A percentile compares a stretch with the other conserved stretches of the same genome.
Evolutionary conservation across 441 rosid species (phyloP).

Genomic region (Codiaeum variegatum): DNA sequence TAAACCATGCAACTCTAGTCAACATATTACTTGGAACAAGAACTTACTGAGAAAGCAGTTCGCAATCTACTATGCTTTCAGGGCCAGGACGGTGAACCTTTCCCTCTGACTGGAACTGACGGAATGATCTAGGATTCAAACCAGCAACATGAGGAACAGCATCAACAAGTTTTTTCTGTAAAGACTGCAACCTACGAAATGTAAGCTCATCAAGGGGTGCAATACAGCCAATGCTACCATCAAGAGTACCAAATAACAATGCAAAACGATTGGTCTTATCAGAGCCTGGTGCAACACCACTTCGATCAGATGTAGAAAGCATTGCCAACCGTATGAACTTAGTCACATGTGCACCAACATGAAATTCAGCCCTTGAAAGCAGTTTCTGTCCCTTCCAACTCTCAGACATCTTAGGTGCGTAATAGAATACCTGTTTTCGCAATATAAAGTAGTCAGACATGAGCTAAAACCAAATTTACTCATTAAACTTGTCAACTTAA

Average conservation of each 20-base stretch:
- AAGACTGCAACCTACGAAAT: constrained; percentile 91
- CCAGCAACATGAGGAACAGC: constrained; percentile 95
- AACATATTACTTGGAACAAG: constrained; percentile 10
- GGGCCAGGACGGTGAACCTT: constrained; percentile 94
- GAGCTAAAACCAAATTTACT: constrained; percentile 7
- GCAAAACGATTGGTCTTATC: constrained; percentile 95
- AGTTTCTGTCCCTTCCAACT: constrained; percentile 99
- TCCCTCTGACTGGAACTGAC: constrained; percentile 77
- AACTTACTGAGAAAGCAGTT: constrained; percentile 87
- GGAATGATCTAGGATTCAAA: constrained; percentile 86
- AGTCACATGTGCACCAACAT: constrained; percentile 83
- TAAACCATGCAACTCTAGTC: background rate
- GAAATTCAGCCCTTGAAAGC: constrained; percentile 95
- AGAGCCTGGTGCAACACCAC: constrained; percentile 48
- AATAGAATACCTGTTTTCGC: constrained; percentile 74
- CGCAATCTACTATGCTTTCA: constrained; percentile 92
- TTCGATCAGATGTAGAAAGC: constrained; percentile 62
- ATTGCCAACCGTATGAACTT: constrained; percentile 89
- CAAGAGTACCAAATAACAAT: constrained; percentile 82
- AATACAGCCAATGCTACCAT: constrained; percentile 90
- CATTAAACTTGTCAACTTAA: background rate
- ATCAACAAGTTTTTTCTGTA: constrained; percentile 87
- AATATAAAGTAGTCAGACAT: background rate
- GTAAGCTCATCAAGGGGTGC: constrained; percentile 95
- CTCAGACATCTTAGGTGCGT: constrained; percentile 94